Evolutionary conservation across 108 stramenopile species (phyloP).

Genomic region (Stephanodiscus minutulus): DNA sequence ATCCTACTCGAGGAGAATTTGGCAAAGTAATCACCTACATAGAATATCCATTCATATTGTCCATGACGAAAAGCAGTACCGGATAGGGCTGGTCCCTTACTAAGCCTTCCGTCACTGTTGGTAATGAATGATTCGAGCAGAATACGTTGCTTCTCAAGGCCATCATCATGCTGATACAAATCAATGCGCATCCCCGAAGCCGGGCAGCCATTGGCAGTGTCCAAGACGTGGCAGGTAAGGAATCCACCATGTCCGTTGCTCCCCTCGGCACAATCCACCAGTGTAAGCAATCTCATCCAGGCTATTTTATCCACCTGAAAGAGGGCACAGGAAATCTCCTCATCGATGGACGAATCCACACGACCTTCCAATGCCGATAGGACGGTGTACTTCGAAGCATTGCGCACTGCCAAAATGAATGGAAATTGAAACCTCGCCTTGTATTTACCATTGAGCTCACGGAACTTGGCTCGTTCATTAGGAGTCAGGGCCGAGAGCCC

Average conservation of each 20-base stretch:
- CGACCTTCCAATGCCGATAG: slow-evolving; percentile 75
- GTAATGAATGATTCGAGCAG: slow-evolving; percentile 71
- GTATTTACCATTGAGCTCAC: slow-evolving; percentile 63
- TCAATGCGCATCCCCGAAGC: slow-evolving; percentile 81
- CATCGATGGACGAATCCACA: slow-evolving; percentile 37
- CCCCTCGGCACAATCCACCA: slow-evolving; percentile 38
- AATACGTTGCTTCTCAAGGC: not conserved
- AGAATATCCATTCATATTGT: slow-evolving; percentile 83
- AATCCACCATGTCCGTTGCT: slow-evolving; percentile 67
- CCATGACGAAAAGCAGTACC: slow-evolving; percentile 73
- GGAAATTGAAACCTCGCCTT: slow-evolving; percentile 73
- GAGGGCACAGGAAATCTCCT: slow-evolving; percentile 68
- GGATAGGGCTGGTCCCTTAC: slow-evolving; percentile 69
- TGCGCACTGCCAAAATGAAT: slow-evolving; percentile 88
- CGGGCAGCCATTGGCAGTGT: slow-evolving; percentile 78
- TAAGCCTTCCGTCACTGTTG: slow-evolving; percentile 82
- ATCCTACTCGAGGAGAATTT: slow-evolving; percentile 50
- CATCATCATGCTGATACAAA: slow-evolving; percentile 34
- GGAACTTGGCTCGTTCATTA: slow-evolving; percentile 64
- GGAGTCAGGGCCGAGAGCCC: slow-evolving; percentile 71
- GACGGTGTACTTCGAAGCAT: slow-evolving; percentile 84
- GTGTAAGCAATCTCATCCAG: slow-evolving; percentile 86
- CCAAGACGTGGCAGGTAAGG: slow-evolving; percentile 89
- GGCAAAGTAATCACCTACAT: slow-evolving; percentile 89
- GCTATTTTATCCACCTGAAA: slow-evolving; percentile 91